Conservation (phyloP, 139 green algal species). For the Parachlorella kessleri region DNA sequence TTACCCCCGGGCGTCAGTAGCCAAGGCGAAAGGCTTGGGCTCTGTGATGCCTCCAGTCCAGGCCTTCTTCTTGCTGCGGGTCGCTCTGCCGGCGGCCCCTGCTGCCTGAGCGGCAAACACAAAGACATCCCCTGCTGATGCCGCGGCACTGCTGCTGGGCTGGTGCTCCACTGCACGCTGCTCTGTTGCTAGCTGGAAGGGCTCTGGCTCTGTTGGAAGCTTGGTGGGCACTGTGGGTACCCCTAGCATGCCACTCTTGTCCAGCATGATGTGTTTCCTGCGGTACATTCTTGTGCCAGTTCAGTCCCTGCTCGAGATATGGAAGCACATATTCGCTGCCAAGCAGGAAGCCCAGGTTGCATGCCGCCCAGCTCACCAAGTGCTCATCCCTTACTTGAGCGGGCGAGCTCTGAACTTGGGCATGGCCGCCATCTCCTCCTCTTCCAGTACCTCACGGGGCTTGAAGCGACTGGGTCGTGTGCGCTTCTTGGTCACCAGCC, state of each 20-base stretch:
- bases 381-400: constrained; percentile 51
- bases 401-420: constrained; percentile 57
- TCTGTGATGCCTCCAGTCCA: constrained; percentile 42
- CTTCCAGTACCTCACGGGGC: constrained; percentile 57
- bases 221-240: constrained; percentile 51
- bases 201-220: constrained; percentile 40
- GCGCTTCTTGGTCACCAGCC: constrained; percentile 49
- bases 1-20: constrained; percentile 40
- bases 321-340: no score
- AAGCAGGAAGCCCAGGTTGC: background rate
- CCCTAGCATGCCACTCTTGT: constrained; percentile 36
- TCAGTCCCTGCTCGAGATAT: no score
- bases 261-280: constrained; percentile 49
- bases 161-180: constrained; percentile 35
- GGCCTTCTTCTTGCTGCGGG: constrained; percentile 24
- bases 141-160: background rate
- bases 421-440: constrained; percentile 57
- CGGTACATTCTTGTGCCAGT: no score
- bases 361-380: background rate
- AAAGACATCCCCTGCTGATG: constrained; percentile 14
- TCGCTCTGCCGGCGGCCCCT: background rate
- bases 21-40: constrained; percentile 54
- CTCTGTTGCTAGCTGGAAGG: constrained; percentile 49
- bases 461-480: constrained; percentile 53
- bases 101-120: constrained; percentile 24